Evolutionary conservation across 2,329 filamentous ascomycete species (phyloP).

Genomic region (Colletotrichum gloeosporioides): DNA sequence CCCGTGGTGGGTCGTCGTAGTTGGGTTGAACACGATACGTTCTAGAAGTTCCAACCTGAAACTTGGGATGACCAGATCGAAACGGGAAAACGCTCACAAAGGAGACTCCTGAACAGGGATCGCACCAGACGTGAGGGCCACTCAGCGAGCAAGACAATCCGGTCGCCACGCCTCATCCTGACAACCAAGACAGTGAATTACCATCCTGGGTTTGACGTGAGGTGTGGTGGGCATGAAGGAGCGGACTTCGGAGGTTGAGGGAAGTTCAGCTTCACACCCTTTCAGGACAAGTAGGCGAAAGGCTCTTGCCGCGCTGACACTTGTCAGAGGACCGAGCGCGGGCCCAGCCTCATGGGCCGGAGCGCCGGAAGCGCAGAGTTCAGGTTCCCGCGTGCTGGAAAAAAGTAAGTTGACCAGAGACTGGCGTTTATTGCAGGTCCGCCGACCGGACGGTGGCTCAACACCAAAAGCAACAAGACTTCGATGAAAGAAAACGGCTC

Average conservation of each 20-base stretch:
- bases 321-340: slow-evolving; percentile 13
- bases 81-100: neutral
- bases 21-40: slow-evolving; percentile 15
- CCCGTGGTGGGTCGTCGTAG: slow-evolving; percentile 3
- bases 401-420: neutral
- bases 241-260: neutral
- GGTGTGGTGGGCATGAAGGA: neutral
- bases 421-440: neutral
- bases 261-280: neutral
- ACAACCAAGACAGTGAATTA: neutral
- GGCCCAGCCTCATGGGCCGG: neutral
- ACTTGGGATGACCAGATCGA: slow-evolving; percentile 17
- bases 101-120: slow-evolving; percentile 3
- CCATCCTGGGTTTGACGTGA: neutral
- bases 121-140: neutral
- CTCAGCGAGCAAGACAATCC: neutral
- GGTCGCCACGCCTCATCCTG: neutral
- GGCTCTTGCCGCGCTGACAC: neutral
- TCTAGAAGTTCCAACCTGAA: slow-evolving; percentile 20
- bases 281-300: neutral
- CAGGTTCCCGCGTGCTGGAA: neutral
- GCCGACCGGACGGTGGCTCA: neutral
- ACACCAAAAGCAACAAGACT: neutral
- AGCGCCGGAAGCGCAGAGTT: neutral
- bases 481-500: neutral